phyloP scores from a whole-genome alignment of 352 stramenopile species.

The Phytopythium sindhum region DNA sequence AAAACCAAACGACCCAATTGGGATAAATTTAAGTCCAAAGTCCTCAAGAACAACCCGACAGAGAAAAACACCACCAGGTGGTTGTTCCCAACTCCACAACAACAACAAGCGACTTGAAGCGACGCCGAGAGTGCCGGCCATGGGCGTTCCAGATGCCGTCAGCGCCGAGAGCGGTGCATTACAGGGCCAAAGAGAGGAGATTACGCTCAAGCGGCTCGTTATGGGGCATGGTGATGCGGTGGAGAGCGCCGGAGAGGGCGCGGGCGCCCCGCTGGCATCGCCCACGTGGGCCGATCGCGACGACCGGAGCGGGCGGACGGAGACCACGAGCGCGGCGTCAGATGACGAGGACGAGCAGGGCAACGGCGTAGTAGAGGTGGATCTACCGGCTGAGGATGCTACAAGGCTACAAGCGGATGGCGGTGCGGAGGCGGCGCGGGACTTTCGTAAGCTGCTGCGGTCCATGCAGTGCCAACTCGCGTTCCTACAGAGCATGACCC shows the following conservation, averaged over 20 bases:
- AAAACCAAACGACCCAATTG: too few species aligned
- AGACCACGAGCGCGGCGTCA: neutral
- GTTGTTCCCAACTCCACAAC: too few species aligned
- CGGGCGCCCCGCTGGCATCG: neutral
- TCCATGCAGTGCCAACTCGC: slow-evolving; percentile 9
- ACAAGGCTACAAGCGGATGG: neutral
- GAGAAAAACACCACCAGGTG: too few species aligned
- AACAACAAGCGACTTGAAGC: neutral
- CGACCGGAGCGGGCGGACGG: slow-evolving; percentile 1
- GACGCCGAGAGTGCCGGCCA: neutral
- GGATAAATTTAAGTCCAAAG: too few species aligned
- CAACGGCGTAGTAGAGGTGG: neutral
- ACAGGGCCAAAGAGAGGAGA: neutral
- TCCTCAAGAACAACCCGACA: too few species aligned
- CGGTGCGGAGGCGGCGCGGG: neutral
- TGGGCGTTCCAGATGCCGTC: neutral
- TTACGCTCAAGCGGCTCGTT: neutral
- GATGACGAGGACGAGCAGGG: neutral
- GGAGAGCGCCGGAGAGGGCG: neutral
- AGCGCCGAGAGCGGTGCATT: neutral
- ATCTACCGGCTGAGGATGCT: neutral
- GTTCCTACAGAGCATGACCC: slow-evolving; percentile 7
- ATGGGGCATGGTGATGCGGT: neutral
- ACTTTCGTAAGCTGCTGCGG: slow-evolving; percentile 7
- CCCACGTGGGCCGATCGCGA: slow-evolving; percentile 4